phyloP scores from a whole-genome alignment of 495 filamentous ascomycete genomes.

The Xylaria nigripes region DNA sequence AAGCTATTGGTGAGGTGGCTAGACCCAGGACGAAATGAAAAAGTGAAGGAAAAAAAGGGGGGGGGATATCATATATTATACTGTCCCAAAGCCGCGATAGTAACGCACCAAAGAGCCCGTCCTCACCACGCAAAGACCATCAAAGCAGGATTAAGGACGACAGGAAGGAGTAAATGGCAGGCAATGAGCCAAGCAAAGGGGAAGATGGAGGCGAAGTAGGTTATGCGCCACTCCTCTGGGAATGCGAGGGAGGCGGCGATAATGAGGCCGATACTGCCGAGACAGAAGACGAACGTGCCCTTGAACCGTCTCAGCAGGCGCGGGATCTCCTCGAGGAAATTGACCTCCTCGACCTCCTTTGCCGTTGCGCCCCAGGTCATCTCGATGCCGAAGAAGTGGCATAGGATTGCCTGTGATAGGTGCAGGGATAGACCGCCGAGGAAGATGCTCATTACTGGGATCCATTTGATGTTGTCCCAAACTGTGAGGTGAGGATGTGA shows the following conservation, averaged over 20 bases:
- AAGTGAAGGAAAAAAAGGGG: background rate
- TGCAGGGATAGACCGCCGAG: constrained; percentile 60
- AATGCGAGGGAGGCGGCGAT: constrained; percentile 35
- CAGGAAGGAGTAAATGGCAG: constrained; percentile 51
- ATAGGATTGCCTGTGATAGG: constrained; percentile 50
- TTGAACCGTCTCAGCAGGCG: constrained; percentile 51
- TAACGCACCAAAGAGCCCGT: too few relatives aligned
- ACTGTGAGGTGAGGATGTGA: constrained; percentile 22
- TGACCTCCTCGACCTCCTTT: constrained; percentile 52
- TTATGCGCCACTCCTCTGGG: constrained; percentile 49
- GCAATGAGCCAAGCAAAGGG: constrained; percentile 47
- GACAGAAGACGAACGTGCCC: constrained; percentile 49
- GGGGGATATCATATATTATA: background rate
- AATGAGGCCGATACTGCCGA: constrained; percentile 39
- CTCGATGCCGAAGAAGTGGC: constrained; percentile 54
- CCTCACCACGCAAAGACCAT: constrained; percentile 59
- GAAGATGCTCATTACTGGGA: constrained; percentile 53
- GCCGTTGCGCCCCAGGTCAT: constrained; percentile 58
- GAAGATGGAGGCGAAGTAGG: constrained; percentile 49
- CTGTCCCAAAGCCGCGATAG: too few relatives aligned
- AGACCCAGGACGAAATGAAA: too few relatives aligned
- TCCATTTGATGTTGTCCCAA: constrained; percentile 56
- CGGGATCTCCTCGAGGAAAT: constrained; percentile 53
- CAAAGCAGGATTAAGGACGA: constrained; percentile 54
- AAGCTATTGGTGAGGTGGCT: too few relatives aligned